Base-by-base conservation (phyloP, 495 filamentous ascomycete genomes). In the Staphylotrichum tortipilum region DNA sequence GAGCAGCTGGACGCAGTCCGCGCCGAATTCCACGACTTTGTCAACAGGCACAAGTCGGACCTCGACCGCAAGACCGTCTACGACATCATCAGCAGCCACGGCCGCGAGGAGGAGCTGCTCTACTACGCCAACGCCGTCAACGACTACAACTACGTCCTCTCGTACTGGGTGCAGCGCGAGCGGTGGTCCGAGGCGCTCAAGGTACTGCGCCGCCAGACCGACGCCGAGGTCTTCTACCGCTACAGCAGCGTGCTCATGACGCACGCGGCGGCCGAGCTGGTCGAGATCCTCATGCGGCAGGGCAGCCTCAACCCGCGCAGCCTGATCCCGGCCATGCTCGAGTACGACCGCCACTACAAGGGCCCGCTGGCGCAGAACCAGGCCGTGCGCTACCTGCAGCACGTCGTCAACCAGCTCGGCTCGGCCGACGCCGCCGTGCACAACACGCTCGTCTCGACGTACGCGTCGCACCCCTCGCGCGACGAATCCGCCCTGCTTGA, bases 101-200 rank as follows among this genome's bases (percentile, higher is more conserved):
- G 89, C 29, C 79, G 92, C 15, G 90, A 96, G 67, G 83, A 89
- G 58, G 94, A 98, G 62, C 70, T 98, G 11, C 77, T 98, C 1
- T 89, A 80, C 68, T 97, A 88, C 68, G 92, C 92, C 9, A 88
- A 85, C 42, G 81, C 81, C 18, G 75, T 89, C 23, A 84, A 89
- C 56, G 92, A 98, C 64, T 83, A 91, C 69, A 92, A 92, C 63
- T 97, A 91, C 59, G 89, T 96, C 26, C 74, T 98, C 17, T 83
- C 86, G 0, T 98, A 98, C 70, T 98, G 94, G 94, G 84, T 96
- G 21, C 94, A 96, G 65, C 78, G 92, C 47, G 92, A 96, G 66
- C 81, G 88, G 55, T 98, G 92, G 92, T 65, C 78, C n/a, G 87
- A 95, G 54, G 85, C 89, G 4, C 68, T 98, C 55, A 80, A 82